A percentile compares a stretch with the other conserved stretches of the same genome.
Evolutionary conservation across 345 rosid species (phyloP).

Genomic region (Toxicodendron radicans): DNA sequence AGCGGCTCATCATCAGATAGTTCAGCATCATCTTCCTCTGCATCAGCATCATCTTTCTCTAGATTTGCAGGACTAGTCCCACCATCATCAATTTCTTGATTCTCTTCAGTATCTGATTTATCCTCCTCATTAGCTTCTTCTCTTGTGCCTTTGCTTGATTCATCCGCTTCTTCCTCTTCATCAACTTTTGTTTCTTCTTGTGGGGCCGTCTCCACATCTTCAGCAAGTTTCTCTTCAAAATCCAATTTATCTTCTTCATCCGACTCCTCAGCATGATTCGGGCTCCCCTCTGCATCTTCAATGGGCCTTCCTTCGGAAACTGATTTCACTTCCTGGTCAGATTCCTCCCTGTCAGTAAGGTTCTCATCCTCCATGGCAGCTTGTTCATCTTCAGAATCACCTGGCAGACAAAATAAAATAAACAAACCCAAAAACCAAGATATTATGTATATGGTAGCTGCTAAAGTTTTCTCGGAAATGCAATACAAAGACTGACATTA

Average conservation of each 20-base stretch:
- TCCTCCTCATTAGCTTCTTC: constrained; percentile 38
- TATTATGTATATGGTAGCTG: neutral
- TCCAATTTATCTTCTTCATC: constrained; percentile 51
- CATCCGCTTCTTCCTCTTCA: constrained; percentile 42
- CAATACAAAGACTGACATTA: neutral
- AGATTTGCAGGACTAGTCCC: constrained; percentile 30
- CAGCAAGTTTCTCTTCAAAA: constrained; percentile 39
- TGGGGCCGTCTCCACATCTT: constrained; percentile 26
- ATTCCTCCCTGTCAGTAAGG: constrained; percentile 33
- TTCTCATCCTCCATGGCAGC: constrained; percentile 34
- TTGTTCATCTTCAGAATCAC: constrained; percentile 43
- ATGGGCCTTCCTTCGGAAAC: constrained; percentile 33
- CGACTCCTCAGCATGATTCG: constrained; percentile 33
- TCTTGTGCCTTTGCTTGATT: constrained; percentile 38
- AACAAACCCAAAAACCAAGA: neutral
- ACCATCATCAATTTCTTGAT: constrained; percentile 31
- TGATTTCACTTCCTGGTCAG: constrained; percentile 44
- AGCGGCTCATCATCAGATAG: constrained; percentile 90
- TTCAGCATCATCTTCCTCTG: constrained; percentile 46
- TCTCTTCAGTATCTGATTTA: constrained; percentile 45
- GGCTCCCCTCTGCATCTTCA: constrained; percentile 39
- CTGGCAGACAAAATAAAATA: constrained; percentile 23
- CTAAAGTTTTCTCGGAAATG: neutral
- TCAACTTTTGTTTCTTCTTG: constrained; percentile 37
- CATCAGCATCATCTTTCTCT: constrained; percentile 44